Evolutionary conservation across 441 rosid species (phyloP).

Genomic region (Kokia cookei): DNA sequence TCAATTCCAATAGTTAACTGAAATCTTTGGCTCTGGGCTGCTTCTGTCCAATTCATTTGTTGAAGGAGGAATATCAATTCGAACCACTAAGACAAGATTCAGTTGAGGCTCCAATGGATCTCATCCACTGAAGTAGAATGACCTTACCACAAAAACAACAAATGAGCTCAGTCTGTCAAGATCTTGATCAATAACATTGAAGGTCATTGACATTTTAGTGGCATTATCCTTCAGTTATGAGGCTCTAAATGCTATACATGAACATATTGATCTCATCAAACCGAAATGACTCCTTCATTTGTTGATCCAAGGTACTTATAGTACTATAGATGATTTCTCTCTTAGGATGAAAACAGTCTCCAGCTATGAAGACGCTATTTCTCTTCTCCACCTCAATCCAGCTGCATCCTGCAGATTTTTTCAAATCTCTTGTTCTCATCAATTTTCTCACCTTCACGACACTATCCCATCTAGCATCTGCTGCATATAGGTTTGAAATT

Average conservation of each 20-base stretch:
- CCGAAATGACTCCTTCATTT: conserved; percentile 46
- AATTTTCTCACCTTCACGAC: conserved; percentile 69
- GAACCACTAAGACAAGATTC: not conserved
- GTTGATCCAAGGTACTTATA: conserved; percentile 38
- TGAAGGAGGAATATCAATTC: not conserved
- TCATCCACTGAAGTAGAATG: not conserved
- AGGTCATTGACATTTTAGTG: not conserved
- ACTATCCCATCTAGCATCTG: conserved; percentile 67
- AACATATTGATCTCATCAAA: conserved; percentile 19
- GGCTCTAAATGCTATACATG: conserved; percentile 10
- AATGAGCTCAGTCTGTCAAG: not conserved
- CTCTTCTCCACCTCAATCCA: conserved; percentile 75
- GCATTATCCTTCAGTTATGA: conserved; percentile 4
- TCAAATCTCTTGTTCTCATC: conserved; percentile 60
- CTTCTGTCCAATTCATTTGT: not conserved
- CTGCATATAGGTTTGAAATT: conserved; percentile 76
- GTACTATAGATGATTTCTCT: conserved; percentile 37
- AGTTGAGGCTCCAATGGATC: not conserved
- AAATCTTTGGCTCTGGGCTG: not conserved
- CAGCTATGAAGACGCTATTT: conserved; percentile 61
- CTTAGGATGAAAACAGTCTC: conserved; percentile 60
- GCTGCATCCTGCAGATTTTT: conserved; percentile 84
- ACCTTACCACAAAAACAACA: not conserved
- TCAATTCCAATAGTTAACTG: not conserved
- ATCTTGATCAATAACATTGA: not conserved